Conservation (phyloP, 2,329 filamentous ascomycete genomes). For the Phaeomoniella chlamydospora region DNA sequence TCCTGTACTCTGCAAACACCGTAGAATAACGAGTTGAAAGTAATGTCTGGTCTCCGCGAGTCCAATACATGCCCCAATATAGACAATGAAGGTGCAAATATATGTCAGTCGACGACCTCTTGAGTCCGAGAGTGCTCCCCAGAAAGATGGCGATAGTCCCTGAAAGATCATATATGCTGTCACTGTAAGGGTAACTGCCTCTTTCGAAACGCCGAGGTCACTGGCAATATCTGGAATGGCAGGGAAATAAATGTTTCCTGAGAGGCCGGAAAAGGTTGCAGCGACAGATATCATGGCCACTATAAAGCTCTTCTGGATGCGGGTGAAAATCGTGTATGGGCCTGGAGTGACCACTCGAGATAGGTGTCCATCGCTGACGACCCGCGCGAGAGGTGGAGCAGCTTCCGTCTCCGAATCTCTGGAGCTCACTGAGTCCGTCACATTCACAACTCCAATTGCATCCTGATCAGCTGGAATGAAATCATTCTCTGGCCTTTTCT, state of each 20-base stretch:
- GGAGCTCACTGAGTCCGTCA: too few relatives aligned
- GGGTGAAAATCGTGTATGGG: slow-evolving; percentile 36
- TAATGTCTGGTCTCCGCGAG: slow-evolving; percentile 21
- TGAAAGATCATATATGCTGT: slow-evolving; percentile 29
- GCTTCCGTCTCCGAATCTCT: too few relatives aligned
- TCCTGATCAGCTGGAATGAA: too few relatives aligned
- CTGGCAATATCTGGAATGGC: slow-evolving; percentile 22
- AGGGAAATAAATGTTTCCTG: slow-evolving; percentile 30
- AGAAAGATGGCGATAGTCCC: slow-evolving; percentile 24
- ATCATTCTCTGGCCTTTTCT: too few relatives aligned
- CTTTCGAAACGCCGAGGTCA: slow-evolving; percentile 21
- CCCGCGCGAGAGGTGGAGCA: too few relatives aligned
- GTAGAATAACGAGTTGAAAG: slow-evolving; percentile 19
- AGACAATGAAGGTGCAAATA: slow-evolving; percentile 22
- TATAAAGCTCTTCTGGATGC: slow-evolving; percentile 31
- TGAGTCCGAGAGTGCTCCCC: slow-evolving; percentile 23
- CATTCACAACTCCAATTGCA: too few relatives aligned
- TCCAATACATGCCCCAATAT: slow-evolving; percentile 21
- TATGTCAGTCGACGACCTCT: slow-evolving; percentile 23
- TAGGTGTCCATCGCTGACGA: not conserved
- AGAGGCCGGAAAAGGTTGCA: slow-evolving; percentile 31
- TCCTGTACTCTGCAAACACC: slow-evolving; percentile 25
- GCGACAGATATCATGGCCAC: slow-evolving; percentile 31
- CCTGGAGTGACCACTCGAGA: not conserved
- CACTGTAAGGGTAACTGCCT: slow-evolving; percentile 24